A percentile compares a stretch with the other conserved stretches of the same genome.
These are phyloP conservation scores for Penicillium lividum DNA, from an alignment of 495 filamentous ascomycete species.

Conservation along the genomic window DNA sequence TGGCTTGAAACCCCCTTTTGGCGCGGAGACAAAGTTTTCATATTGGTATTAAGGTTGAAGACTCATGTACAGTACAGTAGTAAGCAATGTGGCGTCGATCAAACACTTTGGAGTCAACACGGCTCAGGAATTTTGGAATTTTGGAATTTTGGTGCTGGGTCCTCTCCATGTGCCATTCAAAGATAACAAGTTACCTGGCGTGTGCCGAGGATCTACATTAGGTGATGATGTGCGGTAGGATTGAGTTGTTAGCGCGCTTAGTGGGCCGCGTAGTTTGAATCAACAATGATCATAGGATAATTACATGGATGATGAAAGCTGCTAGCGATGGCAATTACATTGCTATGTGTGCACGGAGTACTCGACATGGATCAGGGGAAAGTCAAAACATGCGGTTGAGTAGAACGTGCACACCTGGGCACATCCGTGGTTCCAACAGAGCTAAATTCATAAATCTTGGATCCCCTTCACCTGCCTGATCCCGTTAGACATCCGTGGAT, in stretches of 20 bases:
- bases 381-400: no score
- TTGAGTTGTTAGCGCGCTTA: conserved; percentile 9
- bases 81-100: conserved; percentile 3
- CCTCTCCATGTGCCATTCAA: neutral
- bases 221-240: conserved; percentile 12
- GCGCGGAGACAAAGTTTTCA: neutral
- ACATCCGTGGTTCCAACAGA: conserved; percentile 4
- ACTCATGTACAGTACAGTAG: neutral
- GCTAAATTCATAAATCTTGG: neutral
- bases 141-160: neutral
- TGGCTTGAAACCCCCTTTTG: no score
- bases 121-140: neutral
- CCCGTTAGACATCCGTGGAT: neutral
- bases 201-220: conserved; percentile 16
- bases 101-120: neutral
- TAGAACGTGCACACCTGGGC: neutral
- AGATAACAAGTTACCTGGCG: neutral
- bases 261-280: conserved; percentile 12
- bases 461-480: conserved; percentile 9
- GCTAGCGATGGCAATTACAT: conserved; percentile 18
- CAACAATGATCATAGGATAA: conserved; percentile 13
- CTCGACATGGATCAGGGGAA: neutral
- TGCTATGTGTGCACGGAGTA: neutral
- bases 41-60: neutral
- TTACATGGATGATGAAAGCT: conserved; percentile 16